A percentile compares a stretch with the other conserved stretches of the same genome.
Evolutionary conservation across 257 asterid species (phyloP).

Genomic region (Solanum stenotomum): DNA sequence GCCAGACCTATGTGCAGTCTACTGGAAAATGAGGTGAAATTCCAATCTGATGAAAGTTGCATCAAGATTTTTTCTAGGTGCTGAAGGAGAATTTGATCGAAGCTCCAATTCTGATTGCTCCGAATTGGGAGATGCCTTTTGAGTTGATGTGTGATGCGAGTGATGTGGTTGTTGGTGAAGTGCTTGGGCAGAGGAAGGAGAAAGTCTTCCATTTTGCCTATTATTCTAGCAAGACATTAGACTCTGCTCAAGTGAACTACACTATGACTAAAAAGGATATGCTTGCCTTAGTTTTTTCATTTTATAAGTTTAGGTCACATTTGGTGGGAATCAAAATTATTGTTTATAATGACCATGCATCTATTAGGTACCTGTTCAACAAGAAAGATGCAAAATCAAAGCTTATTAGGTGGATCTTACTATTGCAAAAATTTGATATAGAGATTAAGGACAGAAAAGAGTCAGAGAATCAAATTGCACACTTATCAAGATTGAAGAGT

Average conservation of each 20-base stretch:
- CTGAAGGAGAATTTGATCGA: neutral
- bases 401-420: neutral
- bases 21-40: neutral
- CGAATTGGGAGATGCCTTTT: neutral
- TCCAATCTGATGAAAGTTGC: neutral
- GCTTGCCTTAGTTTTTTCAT: neutral
- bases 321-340: neutral
- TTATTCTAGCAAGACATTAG: neutral
- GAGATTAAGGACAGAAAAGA: neutral
- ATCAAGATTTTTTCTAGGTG: neutral
- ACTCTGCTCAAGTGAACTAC: neutral
- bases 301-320: neutral
- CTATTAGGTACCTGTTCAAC: neutral
- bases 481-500: neutral
- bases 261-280: neutral
- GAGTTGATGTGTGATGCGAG: neutral
- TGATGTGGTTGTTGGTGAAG: neutral
- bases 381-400: neutral
- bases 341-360: neutral
- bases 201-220: neutral
- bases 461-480: neutral
- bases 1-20: neutral
- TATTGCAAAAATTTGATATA: neutral
- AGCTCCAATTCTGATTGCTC: neutral
- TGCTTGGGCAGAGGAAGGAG: neutral